Conservation (phyloP, 768 basidiomycete genomes). For the Rhodocollybia butyracea region DNA sequence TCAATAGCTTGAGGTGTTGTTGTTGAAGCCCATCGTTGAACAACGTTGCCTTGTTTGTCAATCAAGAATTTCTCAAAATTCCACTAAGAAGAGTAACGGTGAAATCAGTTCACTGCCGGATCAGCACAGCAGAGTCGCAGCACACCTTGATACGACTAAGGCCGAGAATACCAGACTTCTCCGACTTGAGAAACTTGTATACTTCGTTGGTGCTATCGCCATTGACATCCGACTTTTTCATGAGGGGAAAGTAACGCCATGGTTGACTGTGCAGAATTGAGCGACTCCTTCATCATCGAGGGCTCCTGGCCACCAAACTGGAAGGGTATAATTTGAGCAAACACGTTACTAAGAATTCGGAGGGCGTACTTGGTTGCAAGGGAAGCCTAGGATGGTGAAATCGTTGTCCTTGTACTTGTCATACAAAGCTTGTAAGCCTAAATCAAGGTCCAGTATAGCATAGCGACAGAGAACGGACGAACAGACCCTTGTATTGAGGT, state of each 20-base stretch:
- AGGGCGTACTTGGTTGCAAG: slow-evolving; percentile 73
- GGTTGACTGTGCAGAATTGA: slow-evolving; percentile 75
- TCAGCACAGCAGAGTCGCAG: slow-evolving; percentile 1
- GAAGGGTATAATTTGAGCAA: neutral
- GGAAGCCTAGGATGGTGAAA: slow-evolving; percentile 84
- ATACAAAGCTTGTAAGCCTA: slow-evolving; percentile 77
- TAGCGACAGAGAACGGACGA: neutral
- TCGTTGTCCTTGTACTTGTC: slow-evolving; percentile 77
- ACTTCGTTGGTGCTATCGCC: slow-evolving; percentile 82
- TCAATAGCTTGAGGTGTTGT: slow-evolving; percentile 68
- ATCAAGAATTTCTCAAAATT: slow-evolving; percentile 91
- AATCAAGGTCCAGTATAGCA: slow-evolving; percentile 3
- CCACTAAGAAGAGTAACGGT: slow-evolving; percentile 47
- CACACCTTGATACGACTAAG: slow-evolving; percentile 71
- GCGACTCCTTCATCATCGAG: slow-evolving; percentile 73
- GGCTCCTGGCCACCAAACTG: slow-evolving; percentile 89
- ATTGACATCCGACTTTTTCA: slow-evolving; percentile 94
- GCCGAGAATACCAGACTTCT: slow-evolving; percentile 73
- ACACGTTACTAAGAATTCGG: neutral
- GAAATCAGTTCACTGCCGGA: neutral
- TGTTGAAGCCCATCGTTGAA: slow-evolving; percentile 73
- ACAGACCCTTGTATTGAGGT: slow-evolving; percentile 67
- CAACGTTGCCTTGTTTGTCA: slow-evolving; percentile 72
- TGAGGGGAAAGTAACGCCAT: slow-evolving; percentile 90
- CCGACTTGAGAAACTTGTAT: slow-evolving; percentile 78